These are phyloP conservation scores for Trichoderma erinaceum DNA, from an alignment of 495 filamentous ascomycete species.

Conservation along the genomic window DNA sequence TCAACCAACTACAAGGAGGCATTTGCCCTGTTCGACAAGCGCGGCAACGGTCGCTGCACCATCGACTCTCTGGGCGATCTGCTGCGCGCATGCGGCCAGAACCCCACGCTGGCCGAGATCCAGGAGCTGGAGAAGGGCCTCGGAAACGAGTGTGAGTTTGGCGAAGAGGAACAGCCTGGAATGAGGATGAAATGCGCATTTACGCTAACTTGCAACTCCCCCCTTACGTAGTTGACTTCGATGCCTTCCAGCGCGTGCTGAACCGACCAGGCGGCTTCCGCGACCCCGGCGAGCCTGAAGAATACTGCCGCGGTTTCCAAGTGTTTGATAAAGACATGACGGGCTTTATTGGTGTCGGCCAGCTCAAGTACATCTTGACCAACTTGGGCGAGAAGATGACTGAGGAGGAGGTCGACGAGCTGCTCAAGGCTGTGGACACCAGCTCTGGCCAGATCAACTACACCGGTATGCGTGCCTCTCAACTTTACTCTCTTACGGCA, in stretches of 20 bases:
- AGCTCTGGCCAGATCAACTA: conserved; percentile 95
- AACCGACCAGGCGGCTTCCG: conserved; percentile 98
- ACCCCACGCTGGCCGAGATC: conserved; percentile 91
- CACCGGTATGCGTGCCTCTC: conserved; percentile 54
- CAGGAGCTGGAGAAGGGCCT: conserved; percentile 79
- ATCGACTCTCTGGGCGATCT: conserved; percentile 86
- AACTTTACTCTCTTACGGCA: background rate
- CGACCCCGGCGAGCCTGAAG: conserved; percentile 92
- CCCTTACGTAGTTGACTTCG: conserved; percentile 78
- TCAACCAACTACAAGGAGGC: conserved; percentile 99
- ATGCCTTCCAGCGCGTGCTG: conserved; percentile 88
- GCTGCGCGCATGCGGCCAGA: conserved; percentile 93
- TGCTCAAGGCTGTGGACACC: conserved; percentile 94
- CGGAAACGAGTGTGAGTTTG: conserved; percentile 76
- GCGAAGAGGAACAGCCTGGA: background rate
- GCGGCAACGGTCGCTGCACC: conserved; percentile 83
- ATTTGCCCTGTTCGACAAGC: conserved; percentile 98
- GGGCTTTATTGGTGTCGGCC: conserved; percentile 93
- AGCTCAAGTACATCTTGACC: conserved; percentile 92
- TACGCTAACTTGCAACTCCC: background rate
- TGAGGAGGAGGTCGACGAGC: conserved; percentile 95
- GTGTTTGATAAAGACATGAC: conserved; percentile 99
- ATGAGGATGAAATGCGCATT: background rate
- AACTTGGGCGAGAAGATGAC: conserved; percentile 98
- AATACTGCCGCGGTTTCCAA: conserved; percentile 97